Conservation (phyloP, 139 green algal genomes). For the Haematococcus lacustris region DNA sequence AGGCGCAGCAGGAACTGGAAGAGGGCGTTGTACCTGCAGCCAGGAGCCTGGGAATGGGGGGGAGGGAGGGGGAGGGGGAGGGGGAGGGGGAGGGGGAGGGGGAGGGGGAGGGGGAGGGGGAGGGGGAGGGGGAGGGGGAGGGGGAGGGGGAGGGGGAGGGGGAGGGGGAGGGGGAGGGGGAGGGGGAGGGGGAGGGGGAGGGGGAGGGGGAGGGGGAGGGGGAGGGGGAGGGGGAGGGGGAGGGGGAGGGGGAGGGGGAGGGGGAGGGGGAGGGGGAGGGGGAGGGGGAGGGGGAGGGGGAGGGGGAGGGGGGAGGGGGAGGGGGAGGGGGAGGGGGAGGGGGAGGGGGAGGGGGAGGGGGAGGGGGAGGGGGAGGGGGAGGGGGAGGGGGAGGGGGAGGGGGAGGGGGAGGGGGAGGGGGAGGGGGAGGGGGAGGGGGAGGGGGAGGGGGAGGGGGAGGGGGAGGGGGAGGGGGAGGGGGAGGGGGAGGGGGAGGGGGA, state of each 20-base stretch:
- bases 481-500: neutral
- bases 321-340: no score
- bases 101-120: neutral
- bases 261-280: no score
- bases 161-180: no score
- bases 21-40: slow-evolving; percentile 65
- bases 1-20: slow-evolving; percentile 80
- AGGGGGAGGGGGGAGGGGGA: no score
- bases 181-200: neutral
- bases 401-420: no score
- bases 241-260: no score
- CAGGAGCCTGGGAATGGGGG: neutral
- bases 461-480: neutral
- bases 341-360: no score
- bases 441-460: neutral
- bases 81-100: neutral
- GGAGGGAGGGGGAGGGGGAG: neutral
- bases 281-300: no score
- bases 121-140: neutral
- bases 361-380: no score
- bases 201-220: no score
- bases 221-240: neutral
- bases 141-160: no score
- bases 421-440: neutral
- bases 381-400: no score